phyloP scores from a whole-genome alignment of 2,329 filamentous ascomycete genomes.

The Dothistroma pini region DNA sequence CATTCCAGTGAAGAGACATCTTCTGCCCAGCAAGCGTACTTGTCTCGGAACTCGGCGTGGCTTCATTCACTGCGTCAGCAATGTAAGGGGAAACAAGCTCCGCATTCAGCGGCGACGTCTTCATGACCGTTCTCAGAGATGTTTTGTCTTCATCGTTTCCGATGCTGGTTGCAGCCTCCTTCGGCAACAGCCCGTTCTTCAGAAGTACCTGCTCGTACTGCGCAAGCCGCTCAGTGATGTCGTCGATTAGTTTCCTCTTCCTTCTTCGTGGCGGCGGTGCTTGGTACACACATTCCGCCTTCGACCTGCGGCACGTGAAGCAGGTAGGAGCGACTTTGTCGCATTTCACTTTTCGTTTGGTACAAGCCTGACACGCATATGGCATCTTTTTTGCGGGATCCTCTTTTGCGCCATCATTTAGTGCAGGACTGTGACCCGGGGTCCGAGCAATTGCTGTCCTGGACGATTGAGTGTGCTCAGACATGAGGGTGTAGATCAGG shows the following conservation, averaged over 20 bases:
- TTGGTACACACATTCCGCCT: constrained; percentile 38
- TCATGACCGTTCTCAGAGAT: not conserved
- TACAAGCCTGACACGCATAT: not conserved
- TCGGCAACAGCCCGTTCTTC: constrained; percentile 32
- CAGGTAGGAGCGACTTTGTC: not conserved
- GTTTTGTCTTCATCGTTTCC: not conserved
- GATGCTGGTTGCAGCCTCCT: not conserved
- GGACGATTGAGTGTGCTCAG: not conserved
- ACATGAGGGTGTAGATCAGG: no score
- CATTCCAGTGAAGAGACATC: not conserved
- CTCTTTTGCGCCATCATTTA: not conserved
- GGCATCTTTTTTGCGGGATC: not conserved
- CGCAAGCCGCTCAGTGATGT: constrained; percentile 31
- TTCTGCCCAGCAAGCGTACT: not conserved
- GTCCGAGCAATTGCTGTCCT: not conserved
- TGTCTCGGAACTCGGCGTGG: not conserved
- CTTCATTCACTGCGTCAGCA: not conserved
- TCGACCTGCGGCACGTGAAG: constrained; percentile 10
- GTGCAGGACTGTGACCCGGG: not conserved
- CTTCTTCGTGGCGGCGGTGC: constrained; percentile 35
- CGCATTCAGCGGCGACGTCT: not conserved
- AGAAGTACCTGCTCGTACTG: constrained; percentile 39
- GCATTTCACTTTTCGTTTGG: constrained; percentile 1
- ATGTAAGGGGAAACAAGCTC: not conserved
- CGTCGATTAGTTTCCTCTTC: constrained; percentile 29